Conservation (phyloP, 352 stramenopile species). For the Globisporangium splendens region DNA sequence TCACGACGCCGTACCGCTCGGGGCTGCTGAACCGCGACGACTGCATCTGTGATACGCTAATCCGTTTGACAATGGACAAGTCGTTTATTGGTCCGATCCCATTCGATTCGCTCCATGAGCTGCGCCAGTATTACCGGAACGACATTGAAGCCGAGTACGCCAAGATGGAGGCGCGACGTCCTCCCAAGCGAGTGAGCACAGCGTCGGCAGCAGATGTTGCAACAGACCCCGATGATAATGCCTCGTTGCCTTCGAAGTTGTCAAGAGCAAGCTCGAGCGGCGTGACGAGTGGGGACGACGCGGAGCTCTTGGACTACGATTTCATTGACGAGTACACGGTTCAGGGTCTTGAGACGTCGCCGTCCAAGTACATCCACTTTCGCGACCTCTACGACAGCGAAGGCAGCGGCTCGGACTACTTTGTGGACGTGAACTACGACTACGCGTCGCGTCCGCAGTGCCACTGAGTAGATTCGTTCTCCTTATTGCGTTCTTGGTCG, state of each 20-base stretch:
- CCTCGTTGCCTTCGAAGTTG: too few species aligned
- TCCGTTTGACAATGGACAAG: slow-evolving; percentile 79
- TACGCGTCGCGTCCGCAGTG: slow-evolving; percentile 18
- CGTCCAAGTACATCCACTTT: slow-evolving; percentile 57
- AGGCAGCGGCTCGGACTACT: slow-evolving; percentile 44
- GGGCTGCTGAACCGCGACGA: slow-evolving; percentile 74
- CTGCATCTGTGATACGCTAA: slow-evolving; percentile 77
- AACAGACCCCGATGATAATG: not conserved
- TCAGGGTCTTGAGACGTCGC: slow-evolving; percentile 43
- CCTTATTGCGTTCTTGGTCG: too few species aligned
- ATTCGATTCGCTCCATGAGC: slow-evolving; percentile 70
- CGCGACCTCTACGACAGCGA: slow-evolving; percentile 54
- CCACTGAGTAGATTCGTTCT: not conserved
- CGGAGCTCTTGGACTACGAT: slow-evolving; percentile 65
- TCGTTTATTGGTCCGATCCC: slow-evolving; percentile 73
- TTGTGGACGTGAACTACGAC: slow-evolving; percentile 71
- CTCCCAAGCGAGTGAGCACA: slow-evolving; percentile 6
- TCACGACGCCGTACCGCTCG: slow-evolving; percentile 55
- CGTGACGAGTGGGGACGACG: slow-evolving; percentile 21
- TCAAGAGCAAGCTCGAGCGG: too few species aligned
- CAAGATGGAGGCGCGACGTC: slow-evolving; percentile 29
- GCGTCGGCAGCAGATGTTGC: not conserved
- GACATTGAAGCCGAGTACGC: slow-evolving; percentile 59
- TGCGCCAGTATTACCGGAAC: slow-evolving; percentile 57
- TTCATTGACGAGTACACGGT: slow-evolving; percentile 72